Evolutionary conservation across 1,284 basidiomycete genomes (phyloP), one percentile per base, ranked within the genome.

Genomic region (Volvariella surrecta): DNA sequence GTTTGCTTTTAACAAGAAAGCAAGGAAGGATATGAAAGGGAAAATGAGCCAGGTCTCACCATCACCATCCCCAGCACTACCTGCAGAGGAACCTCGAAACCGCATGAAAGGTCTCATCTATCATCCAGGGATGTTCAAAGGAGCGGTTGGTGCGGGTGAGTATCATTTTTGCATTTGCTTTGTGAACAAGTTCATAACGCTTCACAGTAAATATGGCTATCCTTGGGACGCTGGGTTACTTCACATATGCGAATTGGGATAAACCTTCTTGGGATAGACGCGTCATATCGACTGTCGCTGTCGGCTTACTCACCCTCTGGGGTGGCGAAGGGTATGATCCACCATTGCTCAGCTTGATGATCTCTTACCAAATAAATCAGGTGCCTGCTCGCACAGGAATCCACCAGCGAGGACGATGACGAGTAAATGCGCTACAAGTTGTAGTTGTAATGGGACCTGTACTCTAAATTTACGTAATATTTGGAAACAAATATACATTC

Each of bases 161-260:
- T 18, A 19, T 4, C 39, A 28, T 9, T 22, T 11, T n/a, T n/a
- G n/a, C n/a, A n/a, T n/a, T n/a, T n/a, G n/a, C n/a, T n/a, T n/a
- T n/a, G n/a, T n/a, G n/a, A n/a, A n/a, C n/a, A n/a, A n/a, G n/a
- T n/a, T n/a, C n/a, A n/a, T n/a, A n/a, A n/a, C n/a, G n/a, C n/a
- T n/a, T 40, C 39, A 3, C 50, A 82, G 79, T 85, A 47, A 91
- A 91, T 57, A 60, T 82, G 3, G 79, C 73, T 10, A 60, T 90
- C 15, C 55, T 90, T 19, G 80, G 82, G 8, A 63, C 75, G 2
- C 64, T 89, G 21, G 81, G 82, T 1, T 91, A 82, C 60, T 64
- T 77, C 47, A 72, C 75, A 0, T 88, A 86, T 63, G 58, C 63
- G 44, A 71, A 89, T 61, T 89, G 88, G 85, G 63, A 79, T 40